Evolutionary conservation across 345 rosid species (phyloP), one percentile per base, ranked within the genome.

Genomic region (Lepidium didymum): DNA sequence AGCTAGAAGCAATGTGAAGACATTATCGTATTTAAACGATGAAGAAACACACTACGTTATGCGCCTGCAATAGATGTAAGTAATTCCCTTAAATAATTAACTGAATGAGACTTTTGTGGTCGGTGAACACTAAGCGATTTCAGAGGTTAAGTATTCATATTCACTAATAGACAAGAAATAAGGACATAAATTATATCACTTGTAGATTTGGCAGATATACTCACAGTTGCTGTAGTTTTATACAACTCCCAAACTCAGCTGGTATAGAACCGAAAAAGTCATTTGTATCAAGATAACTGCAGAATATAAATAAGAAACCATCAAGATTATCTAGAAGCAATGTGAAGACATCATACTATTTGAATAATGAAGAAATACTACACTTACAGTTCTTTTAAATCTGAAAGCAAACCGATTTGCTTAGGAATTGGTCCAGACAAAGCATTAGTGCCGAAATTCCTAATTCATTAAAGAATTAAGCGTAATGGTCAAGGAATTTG

Each of bases 371-470:
- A 43, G 54, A 54, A 27, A 2, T 2, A 3, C 13, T 21, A 49
- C 42, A 64, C 87, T 81, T 82, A 87, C 96, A 89, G 36, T 18
- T 4, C 19, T 47, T 50, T 54, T 59, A 87, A 67, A 47, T 82
- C 85, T 1, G 83, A 70, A 64, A 87, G 93, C 76, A 64, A 27
- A 36, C 96, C 93, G 42, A 87, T 76, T 73, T 87, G 89, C 68
- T 64, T 78, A 8, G 93, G 96, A 37, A 89, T 56, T 67, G 87
- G 83, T 52, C 91, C 96, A 9, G 84, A 84, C 45, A 85, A 59
- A 0, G 84, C 67, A 75, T 89, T 85, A 55, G 73, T 77, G 34
- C 82, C 87, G 52, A 89, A 0, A 66, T 0, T 51, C 88, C 93
- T 91, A 19, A 2, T n/a, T 29, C 38, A 56, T 1, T 54, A 31